Evolutionary conservation across 352 stramenopile genomes (phyloP).

Genomic region (Phytopythium cucurbitacearum): DNA sequence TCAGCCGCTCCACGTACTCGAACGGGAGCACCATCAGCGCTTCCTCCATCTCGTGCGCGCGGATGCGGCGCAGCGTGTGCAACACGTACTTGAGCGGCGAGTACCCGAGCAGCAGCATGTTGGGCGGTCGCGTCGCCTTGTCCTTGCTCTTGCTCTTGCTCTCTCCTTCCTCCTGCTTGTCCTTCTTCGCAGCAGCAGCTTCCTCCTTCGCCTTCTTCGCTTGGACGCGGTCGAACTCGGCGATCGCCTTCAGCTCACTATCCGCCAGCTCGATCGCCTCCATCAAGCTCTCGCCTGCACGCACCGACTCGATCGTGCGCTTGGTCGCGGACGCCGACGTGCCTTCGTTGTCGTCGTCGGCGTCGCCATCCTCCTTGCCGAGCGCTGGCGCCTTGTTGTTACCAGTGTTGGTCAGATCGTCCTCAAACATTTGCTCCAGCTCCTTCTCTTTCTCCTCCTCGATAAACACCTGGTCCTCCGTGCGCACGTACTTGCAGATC

Average conservation of each 20-base stretch:
- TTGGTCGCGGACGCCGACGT: conserved; percentile 89
- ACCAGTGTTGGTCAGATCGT: conserved; percentile 82
- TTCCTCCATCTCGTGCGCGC: conserved; percentile 95
- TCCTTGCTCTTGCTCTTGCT: conserved; percentile 31
- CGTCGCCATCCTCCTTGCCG: conserved; percentile 61
- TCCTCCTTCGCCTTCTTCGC: conserved; percentile 56
- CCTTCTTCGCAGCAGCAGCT: conserved; percentile 59
- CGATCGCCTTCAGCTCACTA: conserved; percentile 87
- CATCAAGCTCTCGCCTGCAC: conserved; percentile 89
- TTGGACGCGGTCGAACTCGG: conserved; percentile 58
- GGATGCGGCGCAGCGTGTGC: conserved; percentile 90
- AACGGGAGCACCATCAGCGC: conserved; percentile 97
- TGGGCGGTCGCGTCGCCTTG: conserved; percentile 55
- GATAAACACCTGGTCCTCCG: conserved; percentile 96
- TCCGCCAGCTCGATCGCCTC: conserved; percentile 93
- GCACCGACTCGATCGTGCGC: conserved; percentile 91
- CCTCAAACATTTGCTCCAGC: conserved; percentile 94
- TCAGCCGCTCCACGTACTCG: conserved; percentile 92
- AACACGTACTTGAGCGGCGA: conserved; percentile 93
- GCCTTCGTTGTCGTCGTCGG: conserved; percentile 25
- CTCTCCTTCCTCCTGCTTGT: conserved; percentile 30
- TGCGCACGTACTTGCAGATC: conserved; percentile 96
- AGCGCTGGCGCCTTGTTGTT: conserved; percentile 58
- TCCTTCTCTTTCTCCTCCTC: conserved; percentile 97
- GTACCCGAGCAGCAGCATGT: conserved; percentile 94